Conservation (phyloP, 2,329 filamentous ascomycete genomes). For the Canariomyces notabilis region DNA sequence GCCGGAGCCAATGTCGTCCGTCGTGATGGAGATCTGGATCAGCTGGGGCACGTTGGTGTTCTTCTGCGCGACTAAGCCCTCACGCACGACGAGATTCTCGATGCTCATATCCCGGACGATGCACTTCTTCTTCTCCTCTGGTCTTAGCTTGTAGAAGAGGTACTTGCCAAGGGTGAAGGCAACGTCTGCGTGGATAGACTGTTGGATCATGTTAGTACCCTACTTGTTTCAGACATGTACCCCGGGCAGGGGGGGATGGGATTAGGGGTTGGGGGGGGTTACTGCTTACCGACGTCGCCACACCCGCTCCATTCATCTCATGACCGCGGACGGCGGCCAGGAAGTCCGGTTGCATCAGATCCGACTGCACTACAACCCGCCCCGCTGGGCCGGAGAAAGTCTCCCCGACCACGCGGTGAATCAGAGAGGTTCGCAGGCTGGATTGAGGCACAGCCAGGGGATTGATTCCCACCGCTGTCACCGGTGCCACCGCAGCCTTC, state of each 20-base stretch:
- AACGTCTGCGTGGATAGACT: slow-evolving; percentile 57
- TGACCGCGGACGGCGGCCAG: slow-evolving; percentile 37
- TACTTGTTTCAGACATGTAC: neutral
- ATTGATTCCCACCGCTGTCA: neutral
- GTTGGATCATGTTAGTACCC: neutral
- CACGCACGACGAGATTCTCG: slow-evolving; percentile 33
- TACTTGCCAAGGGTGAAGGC: slow-evolving; percentile 59
- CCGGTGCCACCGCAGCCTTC: slow-evolving; percentile 26
- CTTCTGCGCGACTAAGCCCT: slow-evolving; percentile 31
- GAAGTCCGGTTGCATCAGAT: slow-evolving; percentile 37
- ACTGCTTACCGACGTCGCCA: slow-evolving; percentile 40
- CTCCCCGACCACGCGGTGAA: slow-evolving; percentile 37
- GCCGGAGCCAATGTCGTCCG: slow-evolving; percentile 41
- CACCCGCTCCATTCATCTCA: slow-evolving; percentile 37
- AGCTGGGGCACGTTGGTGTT: slow-evolving; percentile 29
- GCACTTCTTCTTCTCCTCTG: slow-evolving; percentile 38
- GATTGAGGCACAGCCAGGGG: slow-evolving; percentile 7
- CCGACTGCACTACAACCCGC: slow-evolving; percentile 33
- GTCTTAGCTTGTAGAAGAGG: slow-evolving; percentile 47
- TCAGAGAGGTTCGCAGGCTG: slow-evolving; percentile 29
- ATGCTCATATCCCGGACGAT: slow-evolving; percentile 36
- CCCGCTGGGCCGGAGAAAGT: slow-evolving; percentile 24
- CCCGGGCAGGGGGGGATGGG: too few species aligned
- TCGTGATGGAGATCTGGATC: slow-evolving; percentile 28
- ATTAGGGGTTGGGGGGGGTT: slow-evolving; percentile 6